Conservation (phyloP, 805 yeast genomes). For the Saturnispora zaruensis region DNA sequence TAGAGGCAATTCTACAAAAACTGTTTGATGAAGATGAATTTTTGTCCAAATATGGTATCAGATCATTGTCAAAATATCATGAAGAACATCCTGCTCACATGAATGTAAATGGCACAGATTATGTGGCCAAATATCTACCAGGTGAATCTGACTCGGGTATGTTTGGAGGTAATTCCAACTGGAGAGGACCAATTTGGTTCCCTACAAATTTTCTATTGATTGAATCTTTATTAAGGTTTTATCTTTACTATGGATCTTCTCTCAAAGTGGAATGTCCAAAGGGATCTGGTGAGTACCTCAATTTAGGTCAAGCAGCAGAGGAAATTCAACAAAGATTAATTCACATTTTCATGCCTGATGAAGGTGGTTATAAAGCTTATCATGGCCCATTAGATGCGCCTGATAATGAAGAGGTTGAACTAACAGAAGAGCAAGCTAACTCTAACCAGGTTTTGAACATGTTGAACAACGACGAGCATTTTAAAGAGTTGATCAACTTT, state of each 20-base stretch:
- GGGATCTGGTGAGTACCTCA: constrained; percentile 67
- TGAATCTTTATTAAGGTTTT: constrained; percentile 81
- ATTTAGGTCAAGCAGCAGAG: constrained; percentile 85
- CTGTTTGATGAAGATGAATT: constrained; percentile 85
- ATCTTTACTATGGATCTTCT: constrained; percentile 78
- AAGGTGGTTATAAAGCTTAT: constrained; percentile 56
- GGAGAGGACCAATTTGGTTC: constrained; percentile 98
- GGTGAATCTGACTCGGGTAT: constrained; percentile 89
- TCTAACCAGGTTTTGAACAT: constrained; percentile 42
- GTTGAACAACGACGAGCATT: constrained; percentile 53
- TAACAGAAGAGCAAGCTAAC: constrained; percentile 42
- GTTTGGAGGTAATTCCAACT: constrained; percentile 94
- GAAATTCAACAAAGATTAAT: constrained; percentile 81
- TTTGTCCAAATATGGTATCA: constrained; percentile 73
- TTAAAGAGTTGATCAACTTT: constrained; percentile 69
- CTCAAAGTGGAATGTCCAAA: constrained; percentile 83
- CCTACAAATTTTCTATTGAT: constrained; percentile 81
- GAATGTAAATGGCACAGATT: constrained; percentile 71
- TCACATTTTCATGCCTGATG: constrained; percentile 63
- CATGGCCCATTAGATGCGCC: constrained; percentile 46
- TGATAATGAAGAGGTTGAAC: constrained; percentile 30
- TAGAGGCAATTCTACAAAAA: constrained; percentile 62
- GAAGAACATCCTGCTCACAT: constrained; percentile 75
- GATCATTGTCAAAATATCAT: constrained; percentile 83
- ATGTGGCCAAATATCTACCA: constrained; percentile 65